Evolutionary conservation across 805 yeast genomes (phyloP).

Genomic region (Saturnispora hagleri): DNA sequence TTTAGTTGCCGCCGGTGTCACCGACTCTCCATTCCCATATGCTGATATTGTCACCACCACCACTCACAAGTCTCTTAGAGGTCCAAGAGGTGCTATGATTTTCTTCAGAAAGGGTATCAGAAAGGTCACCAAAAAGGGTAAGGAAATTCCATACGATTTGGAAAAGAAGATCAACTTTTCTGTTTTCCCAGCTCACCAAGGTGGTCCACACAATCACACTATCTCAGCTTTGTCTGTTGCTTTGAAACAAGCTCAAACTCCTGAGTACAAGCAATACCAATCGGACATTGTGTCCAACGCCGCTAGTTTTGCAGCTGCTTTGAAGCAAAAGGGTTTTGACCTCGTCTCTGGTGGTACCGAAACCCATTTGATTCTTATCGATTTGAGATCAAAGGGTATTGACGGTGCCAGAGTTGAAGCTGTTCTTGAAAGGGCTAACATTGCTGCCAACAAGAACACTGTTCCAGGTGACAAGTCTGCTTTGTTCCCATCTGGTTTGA

Average conservation of each 20-base stretch:
- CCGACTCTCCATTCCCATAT: constrained; percentile 92
- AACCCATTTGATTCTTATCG: constrained; percentile 90
- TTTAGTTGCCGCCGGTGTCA: constrained; percentile 89
- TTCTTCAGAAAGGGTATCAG: constrained; percentile 96
- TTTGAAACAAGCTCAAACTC: constrained; percentile 83
- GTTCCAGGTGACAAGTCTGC: constrained; percentile 98
- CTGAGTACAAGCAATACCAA: constrained; percentile 89
- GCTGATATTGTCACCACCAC: constrained; percentile 98
- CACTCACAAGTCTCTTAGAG: constrained; percentile 96
- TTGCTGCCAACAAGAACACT: constrained; percentile 95
- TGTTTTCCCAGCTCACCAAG: constrained; percentile 99
- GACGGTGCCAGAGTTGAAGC: constrained; percentile 98
- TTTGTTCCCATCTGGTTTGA: constrained; percentile 91
- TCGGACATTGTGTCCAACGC: constrained; percentile 83
- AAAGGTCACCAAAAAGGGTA: constrained; percentile 83
- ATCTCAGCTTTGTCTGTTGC: constrained; percentile 97
- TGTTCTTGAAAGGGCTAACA: constrained; percentile 87
- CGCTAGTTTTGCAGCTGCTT: constrained; percentile 65
- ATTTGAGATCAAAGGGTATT: constrained; percentile 78
- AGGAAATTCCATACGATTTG: constrained; percentile 82
- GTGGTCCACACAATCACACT: constrained; percentile 99
- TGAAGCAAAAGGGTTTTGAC: constrained; percentile 63
- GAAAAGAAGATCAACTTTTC: constrained; percentile 95
- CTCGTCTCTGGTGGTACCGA: constrained; percentile 94
- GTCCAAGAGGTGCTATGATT: constrained; percentile 99